Evolutionary conservation across 768 basidiomycete genomes (phyloP), one percentile per base, ranked within the genome.

Genomic region (Lactarius trivialis): DNA sequence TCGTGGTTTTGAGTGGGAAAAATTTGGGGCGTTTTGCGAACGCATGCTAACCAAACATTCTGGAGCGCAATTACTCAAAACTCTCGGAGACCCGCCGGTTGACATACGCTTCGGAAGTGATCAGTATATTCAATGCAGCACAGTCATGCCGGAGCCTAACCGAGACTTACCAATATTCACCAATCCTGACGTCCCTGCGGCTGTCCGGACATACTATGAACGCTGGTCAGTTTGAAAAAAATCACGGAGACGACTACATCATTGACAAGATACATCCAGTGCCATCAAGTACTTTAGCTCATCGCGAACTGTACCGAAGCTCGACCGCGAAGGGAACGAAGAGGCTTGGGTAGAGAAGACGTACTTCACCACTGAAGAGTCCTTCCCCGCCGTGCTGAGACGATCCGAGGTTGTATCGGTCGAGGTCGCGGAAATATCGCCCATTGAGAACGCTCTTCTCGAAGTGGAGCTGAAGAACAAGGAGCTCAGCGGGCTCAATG

Each of bases 1-100:
- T 72, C 91, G 96, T 50, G 96, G 94, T 1, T 90, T 86, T 70
- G 93, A 93, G 70, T 93, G 91, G 93, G 95, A 98, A 75, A 94
- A 91, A 69, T 93, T 86, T 64, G 87, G 86, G 7, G 83, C 88
- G 3, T 93, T 90, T 76, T 92, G 91, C 74, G 93, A 98, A 72
- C 79, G 89, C 39, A 90, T 97, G 85, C 83, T 94, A 58, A 88
- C 85, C 73, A 96, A 95, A 71, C 91, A 93, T 73, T 87, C 91
- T 4, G 85, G 85, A 24, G 91, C 94, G 5, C 88, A 88, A 60
- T 73, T 97, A 11, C 74, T 96, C 52, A 90, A 87, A 70, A 78
- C 77, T 1, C 77, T 81, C 37, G 84, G 86, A 21, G 89, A 95
- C 53, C 91, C 94, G 3, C 80, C 87, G 14, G 86, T 86, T 8